Evolutionary conservation across 164 flowering plant genomes (phyloP).

Genomic region (Chloranthus sessilifolius): DNA sequence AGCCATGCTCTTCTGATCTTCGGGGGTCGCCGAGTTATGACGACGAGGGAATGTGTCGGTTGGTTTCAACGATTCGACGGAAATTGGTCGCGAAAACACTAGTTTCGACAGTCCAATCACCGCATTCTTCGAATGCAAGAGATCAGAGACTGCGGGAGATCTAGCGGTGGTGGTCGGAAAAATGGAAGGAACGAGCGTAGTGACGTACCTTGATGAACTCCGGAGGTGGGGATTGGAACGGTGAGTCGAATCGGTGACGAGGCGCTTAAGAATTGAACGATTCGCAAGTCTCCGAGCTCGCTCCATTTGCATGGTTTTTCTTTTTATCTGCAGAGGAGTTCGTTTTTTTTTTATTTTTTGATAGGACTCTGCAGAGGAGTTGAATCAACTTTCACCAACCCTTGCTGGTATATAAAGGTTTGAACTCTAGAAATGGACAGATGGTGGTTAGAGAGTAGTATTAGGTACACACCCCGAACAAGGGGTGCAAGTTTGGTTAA

Average conservation of each 20-base stretch:
- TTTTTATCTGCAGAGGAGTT: too few species aligned
- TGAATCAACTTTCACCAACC: too few species aligned
- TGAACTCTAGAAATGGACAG: too few species aligned
- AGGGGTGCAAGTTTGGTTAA: too few species aligned
- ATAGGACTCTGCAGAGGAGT: too few species aligned
- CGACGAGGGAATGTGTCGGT: slow-evolving; percentile 94
- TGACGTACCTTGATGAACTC: slow-evolving; percentile 53
- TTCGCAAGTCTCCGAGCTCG: slow-evolving; percentile 82
- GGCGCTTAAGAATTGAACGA: slow-evolving; percentile 56
- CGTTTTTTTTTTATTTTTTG: too few species aligned
- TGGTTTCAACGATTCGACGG: slow-evolving; percentile 71
- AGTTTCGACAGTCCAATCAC: slow-evolving; percentile 10
- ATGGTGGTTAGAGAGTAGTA: too few species aligned
- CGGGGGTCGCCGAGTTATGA: slow-evolving; percentile 89
- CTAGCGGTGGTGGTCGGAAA: slow-evolving; percentile 6
- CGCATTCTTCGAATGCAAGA: slow-evolving; percentile 15
- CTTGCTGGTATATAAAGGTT: too few species aligned
- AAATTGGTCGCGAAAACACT: slow-evolving; percentile 45
- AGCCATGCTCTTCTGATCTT: slow-evolving; percentile 80
- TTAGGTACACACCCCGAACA: too few species aligned
- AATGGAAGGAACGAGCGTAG: slow-evolving; percentile 49
- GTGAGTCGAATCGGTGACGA: slow-evolving; percentile 40
- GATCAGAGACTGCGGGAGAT: slow-evolving; percentile 13
- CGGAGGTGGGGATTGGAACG: slow-evolving; percentile 17
- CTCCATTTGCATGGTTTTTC: too few species aligned